Base-by-base conservation (phyloP, 306 rosid genomes). In the Cucurbita maxima region DNA sequence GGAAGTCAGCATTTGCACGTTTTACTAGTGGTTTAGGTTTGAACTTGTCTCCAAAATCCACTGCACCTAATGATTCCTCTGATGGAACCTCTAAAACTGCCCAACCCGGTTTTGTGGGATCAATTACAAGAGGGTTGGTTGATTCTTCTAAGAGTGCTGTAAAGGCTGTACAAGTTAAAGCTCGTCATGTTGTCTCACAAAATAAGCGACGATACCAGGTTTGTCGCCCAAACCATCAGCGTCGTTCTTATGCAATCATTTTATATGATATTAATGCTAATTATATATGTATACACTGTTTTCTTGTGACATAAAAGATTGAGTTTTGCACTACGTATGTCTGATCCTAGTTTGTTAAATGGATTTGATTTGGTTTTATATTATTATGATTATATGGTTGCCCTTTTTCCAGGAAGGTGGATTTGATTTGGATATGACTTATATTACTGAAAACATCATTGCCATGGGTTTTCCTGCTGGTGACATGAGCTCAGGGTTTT, bases 381-480 rank as follows among this genome's bases (percentile, higher is more conserved):
- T 86, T 34, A 77, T 73, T 52, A 25, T 66, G 56, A 44, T 22
- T 78, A 34, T 73, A 43, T 16, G 54, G 30, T 15, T 45, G 34
- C 43, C 82, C 71, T 81, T 53, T 79, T 76, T 20, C n/a, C 72
- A 92, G 99, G 99, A 91, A 75, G 97, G 99, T 44, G 99, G 92
- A 74, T 95, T 91, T 83, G 99, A 95, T 86, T 83, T 95, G 85
- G 97, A 95, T 76, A 95, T 89, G 99, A 87, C 99, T 68, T 95
- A 95, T 76, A 95, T 95, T 84, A 95, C 99, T 6, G 99, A 95
- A 78, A 95, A 95, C 52, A 84, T 95, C 53, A 95, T 95, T 78
- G 99, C 99, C 50, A 95, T 95, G 99, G 99, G 99, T 50, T 95
- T 95, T 82, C 97, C 99, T 81, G 99, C 99, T 55, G 99, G 99